Evolutionary conservation across 495 filamentous ascomycete species (phyloP), one percentile per base, ranked within the genome.

Genomic region (Xylaria flabelliformis): DNA sequence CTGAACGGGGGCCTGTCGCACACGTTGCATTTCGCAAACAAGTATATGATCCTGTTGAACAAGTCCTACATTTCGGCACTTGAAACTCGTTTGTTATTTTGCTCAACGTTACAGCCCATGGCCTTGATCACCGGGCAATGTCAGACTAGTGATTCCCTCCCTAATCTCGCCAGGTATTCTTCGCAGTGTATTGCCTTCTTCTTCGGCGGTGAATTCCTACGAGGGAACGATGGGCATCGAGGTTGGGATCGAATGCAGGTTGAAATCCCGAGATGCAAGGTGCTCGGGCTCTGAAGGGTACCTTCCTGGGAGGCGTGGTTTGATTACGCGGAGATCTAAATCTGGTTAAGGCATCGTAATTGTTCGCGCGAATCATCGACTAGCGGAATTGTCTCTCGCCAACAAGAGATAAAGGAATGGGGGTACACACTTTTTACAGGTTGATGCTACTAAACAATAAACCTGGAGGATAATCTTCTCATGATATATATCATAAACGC

Each of bases 161-260:
- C 13, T 36, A 59, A 13, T 36, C 13, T 55, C 13, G 53, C 44
- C 46, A 56, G 24, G 44, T 32, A 55, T 42, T 3, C 29, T 55
- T 71, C 69, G 69, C 69, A 62, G 69, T 64, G 15, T 71, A 64
- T 71, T 71, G 69, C 69, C 69, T 4, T 48, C n/a, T 42, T 64
- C 46, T 21, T 5, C 7, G 19, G 63, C 19, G 42, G 34, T 32
- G 21, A 19, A 41, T 5, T 0, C 10, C 29, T 15, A 44, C 50
- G 34, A 13, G 65, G 48, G 32, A 69, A 61, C 41, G 41, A 61
- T 32, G 39, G 53, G 15, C 21, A 21, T 59, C 6, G 8, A 46
- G 10, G 26, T 41, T 41, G 21, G 34, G 24, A 69, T 36, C 67
- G 53, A 55, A 61, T 69, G 67, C 53, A 59, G 39, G 67, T 24